Conservation (phyloP, 2,329 filamentous ascomycete genomes). For the Colletotrichum costaricense region DNA sequence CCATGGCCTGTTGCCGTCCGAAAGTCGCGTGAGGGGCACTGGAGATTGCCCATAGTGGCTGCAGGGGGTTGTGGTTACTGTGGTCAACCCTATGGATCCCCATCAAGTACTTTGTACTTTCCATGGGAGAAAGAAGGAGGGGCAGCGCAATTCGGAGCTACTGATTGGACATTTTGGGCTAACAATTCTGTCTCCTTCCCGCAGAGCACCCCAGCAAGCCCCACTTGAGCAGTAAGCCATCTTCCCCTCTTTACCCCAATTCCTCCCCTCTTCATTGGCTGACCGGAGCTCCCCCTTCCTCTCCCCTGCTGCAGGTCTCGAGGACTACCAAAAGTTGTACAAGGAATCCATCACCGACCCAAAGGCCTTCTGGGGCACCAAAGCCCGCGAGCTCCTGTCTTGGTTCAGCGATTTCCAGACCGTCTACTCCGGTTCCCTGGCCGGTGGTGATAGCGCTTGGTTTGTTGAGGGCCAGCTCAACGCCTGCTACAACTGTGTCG, state of each 20-base stretch:
- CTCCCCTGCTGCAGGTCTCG: constrained; percentile 58
- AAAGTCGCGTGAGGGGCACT: constrained; percentile 36
- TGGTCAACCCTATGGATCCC: no score
- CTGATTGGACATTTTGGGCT: constrained; percentile 37
- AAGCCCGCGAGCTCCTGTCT: constrained; percentile 88
- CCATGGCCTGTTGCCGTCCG: constrained; percentile 19
- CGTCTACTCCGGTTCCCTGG: constrained; percentile 80
- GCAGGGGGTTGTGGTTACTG: background rate
- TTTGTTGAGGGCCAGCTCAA: constrained; percentile 95
- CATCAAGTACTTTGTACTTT: no score
- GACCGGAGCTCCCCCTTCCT: constrained; percentile 28
- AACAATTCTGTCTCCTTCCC: constrained; percentile 47
- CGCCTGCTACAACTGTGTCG: constrained; percentile 96
- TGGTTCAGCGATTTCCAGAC: constrained; percentile 96
- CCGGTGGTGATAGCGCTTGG: constrained; percentile 89
- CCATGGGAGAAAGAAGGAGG: constrained; percentile 23
- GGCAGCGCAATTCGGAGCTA: constrained; percentile 21
- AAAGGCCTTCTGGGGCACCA: constrained; percentile 87
- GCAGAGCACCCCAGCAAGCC: constrained; percentile 77
- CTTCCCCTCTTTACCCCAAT: constrained; percentile 34
- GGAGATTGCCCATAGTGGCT: constrained; percentile 7
- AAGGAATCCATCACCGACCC: constrained; percentile 91
- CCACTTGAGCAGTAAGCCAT: constrained; percentile 70
- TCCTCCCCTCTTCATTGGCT: constrained; percentile 25
- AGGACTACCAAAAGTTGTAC: constrained; percentile 76